Evolutionary conservation across 2,329 filamentous ascomycete species (phyloP).

Genomic region (Paecilomyces dactylethromorphus): DNA sequence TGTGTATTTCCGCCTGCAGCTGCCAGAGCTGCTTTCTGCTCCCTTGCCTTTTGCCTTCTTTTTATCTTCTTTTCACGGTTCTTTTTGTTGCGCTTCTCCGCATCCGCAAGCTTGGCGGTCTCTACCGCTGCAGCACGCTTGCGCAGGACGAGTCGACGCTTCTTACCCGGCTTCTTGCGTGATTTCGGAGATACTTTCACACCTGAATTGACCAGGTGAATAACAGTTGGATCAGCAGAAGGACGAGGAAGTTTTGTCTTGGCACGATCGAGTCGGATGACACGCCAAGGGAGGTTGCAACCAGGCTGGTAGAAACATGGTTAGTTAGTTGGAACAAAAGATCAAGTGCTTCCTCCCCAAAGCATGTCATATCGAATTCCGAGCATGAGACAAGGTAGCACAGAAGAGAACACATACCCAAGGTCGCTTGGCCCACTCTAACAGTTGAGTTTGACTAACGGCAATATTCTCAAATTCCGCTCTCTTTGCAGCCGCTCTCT

Average conservation of each 20-base stretch:
- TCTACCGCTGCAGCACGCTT: conserved; percentile 24
- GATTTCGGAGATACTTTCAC: conserved; percentile 19
- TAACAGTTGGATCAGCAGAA: conserved; percentile 12
- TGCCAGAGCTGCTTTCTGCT: conserved; percentile 27
- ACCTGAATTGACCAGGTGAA: conserved; percentile 15
- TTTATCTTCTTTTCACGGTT: conserved; percentile 34
- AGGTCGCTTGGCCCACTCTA: conserved; percentile 19
- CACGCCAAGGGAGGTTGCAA: conserved; percentile 35
- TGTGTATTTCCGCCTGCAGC: conserved; percentile 6
- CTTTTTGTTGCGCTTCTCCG: conserved; percentile 33
- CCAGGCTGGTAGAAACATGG: conserved; percentile 24
- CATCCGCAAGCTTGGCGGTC: conserved; percentile 25
- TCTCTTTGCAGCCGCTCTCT: conserved; percentile 12
- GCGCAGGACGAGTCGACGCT: conserved; percentile 34
- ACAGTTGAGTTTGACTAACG: conserved; percentile 26
- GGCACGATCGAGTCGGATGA: conserved; percentile 29
- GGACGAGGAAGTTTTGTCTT: conserved; percentile 21
- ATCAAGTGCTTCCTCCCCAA: neutral
- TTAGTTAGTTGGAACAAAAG: neutral
- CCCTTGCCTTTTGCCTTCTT: conserved; percentile 29
- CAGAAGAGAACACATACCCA: conserved; percentile 24
- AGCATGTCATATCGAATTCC: neutral
- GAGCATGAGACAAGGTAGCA: neutral
- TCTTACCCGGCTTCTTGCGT: conserved; percentile 37
- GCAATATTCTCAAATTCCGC: conserved; percentile 30